A percentile compares a stretch with the other conserved stretches of the same genome.
Conservation (phyloP, 495 filamentous ascomycete genomes). For the Penicillium cosmopolitanum region DNA sequence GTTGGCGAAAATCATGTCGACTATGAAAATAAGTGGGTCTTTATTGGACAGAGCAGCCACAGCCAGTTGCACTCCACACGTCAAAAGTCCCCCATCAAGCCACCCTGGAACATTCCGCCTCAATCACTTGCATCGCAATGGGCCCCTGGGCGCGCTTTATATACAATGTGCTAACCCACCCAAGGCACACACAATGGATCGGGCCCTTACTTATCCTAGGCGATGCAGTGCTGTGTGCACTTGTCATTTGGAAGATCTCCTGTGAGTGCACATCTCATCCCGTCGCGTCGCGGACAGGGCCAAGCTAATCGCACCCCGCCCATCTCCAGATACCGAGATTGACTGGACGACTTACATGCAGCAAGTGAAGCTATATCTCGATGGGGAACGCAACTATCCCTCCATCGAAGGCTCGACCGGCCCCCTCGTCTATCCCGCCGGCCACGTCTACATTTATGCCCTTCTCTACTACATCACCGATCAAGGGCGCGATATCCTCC, state of each 20-base stretch:
- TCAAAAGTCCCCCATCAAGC: background rate
- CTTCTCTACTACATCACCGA: constrained; percentile 77
- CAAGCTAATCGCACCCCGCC: constrained; percentile 17
- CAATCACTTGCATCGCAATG: constrained; percentile 28
- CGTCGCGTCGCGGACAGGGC: constrained; percentile 16
- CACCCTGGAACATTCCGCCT: constrained; percentile 6
- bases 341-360: constrained; percentile 98
- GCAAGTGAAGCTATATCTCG: constrained; percentile 76
- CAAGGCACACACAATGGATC: constrained; percentile 64
- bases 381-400: constrained; percentile 87
- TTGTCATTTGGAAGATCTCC: constrained; percentile 83
- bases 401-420: constrained; percentile 86
- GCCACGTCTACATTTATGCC: constrained; percentile 90
- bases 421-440: constrained; percentile 91
- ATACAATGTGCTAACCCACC: constrained; percentile 48
- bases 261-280: constrained; percentile 55
- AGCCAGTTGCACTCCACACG: background rate
- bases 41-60: background rate
- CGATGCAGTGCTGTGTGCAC: constrained; percentile 72
- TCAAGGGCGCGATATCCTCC: constrained; percentile 72
- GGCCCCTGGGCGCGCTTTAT: constrained; percentile 22
- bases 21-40: too few relatives aligned
- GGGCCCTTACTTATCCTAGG: constrained; percentile 68
- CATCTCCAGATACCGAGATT: constrained; percentile 84
- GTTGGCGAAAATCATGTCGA: too few relatives aligned